Evolutionary conservation across 345 rosid species (phyloP).

Genomic region (Raphanus raphanistrum): DNA sequence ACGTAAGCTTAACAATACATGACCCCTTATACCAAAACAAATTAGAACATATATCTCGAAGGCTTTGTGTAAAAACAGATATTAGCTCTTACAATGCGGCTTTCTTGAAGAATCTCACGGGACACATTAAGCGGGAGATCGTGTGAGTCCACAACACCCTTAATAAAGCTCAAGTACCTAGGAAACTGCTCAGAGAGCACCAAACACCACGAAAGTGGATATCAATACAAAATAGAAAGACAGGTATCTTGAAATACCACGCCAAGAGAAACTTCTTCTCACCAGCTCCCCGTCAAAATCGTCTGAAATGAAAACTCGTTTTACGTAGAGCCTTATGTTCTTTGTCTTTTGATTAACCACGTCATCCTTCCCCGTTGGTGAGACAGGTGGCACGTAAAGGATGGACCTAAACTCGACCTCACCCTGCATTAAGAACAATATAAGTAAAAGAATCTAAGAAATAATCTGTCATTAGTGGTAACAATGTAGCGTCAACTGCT

Average conservation of each 20-base stretch:
- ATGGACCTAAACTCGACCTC: slow-evolving; percentile 98
- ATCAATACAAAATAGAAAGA: not conserved
- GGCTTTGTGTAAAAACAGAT: not conserved
- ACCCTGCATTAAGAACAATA: slow-evolving; percentile 56
- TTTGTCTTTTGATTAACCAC: slow-evolving; percentile 84
- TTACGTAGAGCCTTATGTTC: slow-evolving; percentile 93
- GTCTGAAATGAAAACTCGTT: slow-evolving; percentile 94
- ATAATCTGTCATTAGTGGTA: not conserved
- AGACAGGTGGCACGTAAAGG: slow-evolving; percentile 79
- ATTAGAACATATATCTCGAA: not conserved
- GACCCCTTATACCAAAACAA: slow-evolving; percentile 2
- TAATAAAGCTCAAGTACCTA: slow-evolving; percentile 85
- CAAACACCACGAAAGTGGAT: not conserved
- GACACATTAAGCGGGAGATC: slow-evolving; percentile 98
- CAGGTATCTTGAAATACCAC: not conserved
- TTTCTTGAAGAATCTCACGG: slow-evolving; percentile 98
- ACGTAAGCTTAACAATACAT: slow-evolving; percentile 1
- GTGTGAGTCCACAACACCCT: slow-evolving; percentile 97
- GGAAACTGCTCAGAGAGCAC: slow-evolving; percentile 62
- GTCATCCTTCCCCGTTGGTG: slow-evolving; percentile 84
- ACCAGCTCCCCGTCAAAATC: slow-evolving; percentile 99
- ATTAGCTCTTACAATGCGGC: slow-evolving; percentile 67
- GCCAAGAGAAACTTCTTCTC: slow-evolving; percentile 31
- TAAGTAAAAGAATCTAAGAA: not conserved
- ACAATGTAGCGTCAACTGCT: not conserved